These are phyloP conservation scores for Adansonia digitata DNA, from an alignment of 345 rosid genomes.

Conservation along the genomic window DNA sequence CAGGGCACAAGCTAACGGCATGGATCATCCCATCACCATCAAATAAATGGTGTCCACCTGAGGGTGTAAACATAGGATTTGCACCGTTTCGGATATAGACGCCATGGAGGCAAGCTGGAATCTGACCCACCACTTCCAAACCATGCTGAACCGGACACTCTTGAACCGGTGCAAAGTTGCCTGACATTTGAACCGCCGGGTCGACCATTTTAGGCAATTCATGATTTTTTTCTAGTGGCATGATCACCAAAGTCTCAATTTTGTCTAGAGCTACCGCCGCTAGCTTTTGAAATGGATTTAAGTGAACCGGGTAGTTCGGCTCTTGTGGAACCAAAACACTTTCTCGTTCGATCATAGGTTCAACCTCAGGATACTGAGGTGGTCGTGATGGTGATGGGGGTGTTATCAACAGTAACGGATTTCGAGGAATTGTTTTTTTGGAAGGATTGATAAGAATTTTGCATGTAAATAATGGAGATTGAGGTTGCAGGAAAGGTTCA, in stretches of 20 bases:
- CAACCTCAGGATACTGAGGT: background rate
- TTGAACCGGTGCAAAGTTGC: conserved; percentile 70
- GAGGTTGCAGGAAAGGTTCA: background rate
- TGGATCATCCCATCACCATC: conserved; percentile 93
- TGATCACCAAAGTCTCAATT: conserved; percentile 32
- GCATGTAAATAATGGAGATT: conserved; percentile 11
- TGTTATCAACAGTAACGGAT: background rate
- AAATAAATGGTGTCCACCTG: conserved; percentile 64
- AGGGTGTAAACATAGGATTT: conserved; percentile 55
- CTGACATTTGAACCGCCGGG: conserved; percentile 47
- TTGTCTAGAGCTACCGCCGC: conserved; percentile 34
- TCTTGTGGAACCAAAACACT: background rate
- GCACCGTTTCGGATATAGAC: conserved; percentile 74
- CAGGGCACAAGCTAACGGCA: conserved; percentile 44
- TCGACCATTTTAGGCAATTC: conserved; percentile 33
- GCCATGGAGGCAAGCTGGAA: conserved; percentile 50
- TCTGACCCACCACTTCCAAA: conserved; percentile 44
- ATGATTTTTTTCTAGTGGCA: conserved; percentile 24
- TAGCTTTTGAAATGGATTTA: conserved; percentile 35
- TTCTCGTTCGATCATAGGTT: background rate
- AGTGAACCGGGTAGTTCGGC: conserved; percentile 9
- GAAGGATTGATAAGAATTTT: conserved; percentile 27
- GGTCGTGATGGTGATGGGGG: background rate
- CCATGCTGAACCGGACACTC: conserved; percentile 57
- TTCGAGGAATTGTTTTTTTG: conserved; percentile 6